phyloP scores from a whole-genome alignment of 2,329 filamentous ascomycete genomes.

The Fusarium pseudograminearum region DNA sequence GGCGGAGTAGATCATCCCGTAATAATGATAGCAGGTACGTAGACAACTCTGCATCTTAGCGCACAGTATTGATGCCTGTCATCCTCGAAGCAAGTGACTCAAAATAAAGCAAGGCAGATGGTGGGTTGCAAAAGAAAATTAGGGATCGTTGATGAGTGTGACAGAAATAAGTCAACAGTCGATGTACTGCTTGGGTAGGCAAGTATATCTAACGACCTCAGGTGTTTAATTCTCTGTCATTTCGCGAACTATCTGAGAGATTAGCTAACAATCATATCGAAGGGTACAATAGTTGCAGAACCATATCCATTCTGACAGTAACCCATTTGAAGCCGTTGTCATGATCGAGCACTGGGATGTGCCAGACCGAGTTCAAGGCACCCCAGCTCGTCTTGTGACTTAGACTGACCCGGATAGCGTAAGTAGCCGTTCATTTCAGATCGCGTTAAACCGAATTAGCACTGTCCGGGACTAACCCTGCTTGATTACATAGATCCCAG shows the following conservation, averaged over 20 bases:
- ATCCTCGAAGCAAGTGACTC: conserved; percentile 1
- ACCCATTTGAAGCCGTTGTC: conserved; percentile 9
- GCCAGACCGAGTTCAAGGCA: conserved; percentile 1
- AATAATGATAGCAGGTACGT: conserved; percentile 23
- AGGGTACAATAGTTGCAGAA: conserved; percentile 20
- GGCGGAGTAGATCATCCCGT: conserved; percentile 41
- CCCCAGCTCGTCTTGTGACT: conserved; percentile 21
- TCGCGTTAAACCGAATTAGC: conserved; percentile 38
- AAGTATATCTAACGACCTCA: neutral
- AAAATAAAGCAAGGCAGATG: neutral
- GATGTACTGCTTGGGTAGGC: neutral
- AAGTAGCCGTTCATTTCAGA: conserved; percentile 36
- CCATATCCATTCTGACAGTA: conserved; percentile 23
- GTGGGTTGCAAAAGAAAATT: neutral
- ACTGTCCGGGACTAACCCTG: conserved; percentile 44
- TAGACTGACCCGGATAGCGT: conserved; percentile 32
- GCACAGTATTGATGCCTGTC: conserved; percentile 9
- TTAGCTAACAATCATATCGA: conserved; percentile 3
- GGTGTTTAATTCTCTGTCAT: neutral
- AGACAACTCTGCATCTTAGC: conserved; percentile 5
- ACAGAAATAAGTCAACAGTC: neutral
- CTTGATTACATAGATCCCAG: conserved; percentile 39
- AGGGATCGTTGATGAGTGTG: neutral
- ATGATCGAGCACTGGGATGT: conserved; percentile 19
- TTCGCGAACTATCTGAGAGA: neutral